Percentiles rank a stretch among this genome's conserved stretches.
Evolutionary conservation across 805 yeast genomes (phyloP).

Genomic region (Myxozyma monticola): DNA sequence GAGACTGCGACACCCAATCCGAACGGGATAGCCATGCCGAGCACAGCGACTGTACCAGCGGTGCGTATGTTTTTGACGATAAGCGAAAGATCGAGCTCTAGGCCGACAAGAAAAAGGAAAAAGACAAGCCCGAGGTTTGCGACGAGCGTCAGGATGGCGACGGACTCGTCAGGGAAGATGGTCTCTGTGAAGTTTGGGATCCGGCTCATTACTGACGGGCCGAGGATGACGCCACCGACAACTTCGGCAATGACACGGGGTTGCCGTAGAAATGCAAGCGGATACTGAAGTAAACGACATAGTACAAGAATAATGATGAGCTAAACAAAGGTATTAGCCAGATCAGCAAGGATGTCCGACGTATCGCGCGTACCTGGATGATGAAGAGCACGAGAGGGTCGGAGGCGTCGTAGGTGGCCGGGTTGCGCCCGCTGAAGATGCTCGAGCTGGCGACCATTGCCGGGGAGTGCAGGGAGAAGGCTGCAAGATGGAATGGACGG

Average conservation of each 20-base stretch:
- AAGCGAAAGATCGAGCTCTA: slow-evolving; percentile 72
- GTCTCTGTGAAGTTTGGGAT: slow-evolving; percentile 64
- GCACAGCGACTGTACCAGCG: slow-evolving; percentile 67
- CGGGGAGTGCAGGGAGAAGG: background rate
- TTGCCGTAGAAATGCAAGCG: slow-evolving; percentile 62
- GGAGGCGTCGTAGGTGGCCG: slow-evolving; percentile 56
- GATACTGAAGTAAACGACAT: slow-evolving; percentile 61
- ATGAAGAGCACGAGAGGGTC: slow-evolving; percentile 69
- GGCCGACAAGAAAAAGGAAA: slow-evolving; percentile 72
- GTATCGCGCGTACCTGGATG: slow-evolving; percentile 58
- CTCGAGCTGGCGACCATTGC: slow-evolving; percentile 44
- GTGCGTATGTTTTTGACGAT: slow-evolving; percentile 59
- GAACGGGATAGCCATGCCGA: slow-evolving; percentile 76
- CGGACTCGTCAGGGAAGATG: slow-evolving; percentile 64
- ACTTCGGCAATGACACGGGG: slow-evolving; percentile 85
- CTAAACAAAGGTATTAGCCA: slow-evolving; percentile 38
- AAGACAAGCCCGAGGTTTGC: slow-evolving; percentile 76
- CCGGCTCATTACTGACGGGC: slow-evolving; percentile 73
- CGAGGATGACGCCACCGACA: slow-evolving; percentile 69
- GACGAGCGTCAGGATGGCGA: slow-evolving; percentile 62
- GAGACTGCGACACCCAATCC: slow-evolving; percentile 75
- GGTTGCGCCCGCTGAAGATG: slow-evolving; percentile 69
- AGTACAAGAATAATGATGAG: slow-evolving; percentile 44
- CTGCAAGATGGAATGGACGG: background rate
- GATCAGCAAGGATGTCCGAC: background rate